A percentile compares a stretch with the other conserved stretches of the same genome.
Conservation (phyloP, 2,329 filamentous ascomycete genomes). For the Penicillium decumbens region DNA sequence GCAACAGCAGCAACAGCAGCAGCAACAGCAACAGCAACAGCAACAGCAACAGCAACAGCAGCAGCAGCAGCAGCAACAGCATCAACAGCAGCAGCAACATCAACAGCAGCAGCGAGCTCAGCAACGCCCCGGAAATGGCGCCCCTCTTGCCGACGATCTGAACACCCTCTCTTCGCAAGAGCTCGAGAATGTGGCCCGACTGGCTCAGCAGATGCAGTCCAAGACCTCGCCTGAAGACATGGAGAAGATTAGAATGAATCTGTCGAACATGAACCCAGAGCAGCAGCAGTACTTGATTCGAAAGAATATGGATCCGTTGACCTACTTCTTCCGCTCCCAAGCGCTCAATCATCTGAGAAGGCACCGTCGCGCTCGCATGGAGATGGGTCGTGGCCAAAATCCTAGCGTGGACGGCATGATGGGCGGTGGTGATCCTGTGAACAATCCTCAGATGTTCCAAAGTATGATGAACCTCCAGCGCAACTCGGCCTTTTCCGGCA, state of each 20-base stretch:
- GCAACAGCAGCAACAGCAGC: conserved; percentile 32
- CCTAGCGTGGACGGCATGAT: conserved; percentile 30
- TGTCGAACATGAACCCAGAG: conserved; percentile 46
- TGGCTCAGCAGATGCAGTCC: conserved; percentile 47
- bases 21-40: conserved; percentile 30
- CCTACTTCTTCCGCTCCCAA: conserved; percentile 49
- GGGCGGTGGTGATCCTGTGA: conserved; percentile 36
- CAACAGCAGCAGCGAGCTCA: conserved; percentile 31
- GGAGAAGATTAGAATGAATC: conserved; percentile 46
- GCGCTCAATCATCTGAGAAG: conserved; percentile 43
- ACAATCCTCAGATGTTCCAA: conserved; percentile 39
- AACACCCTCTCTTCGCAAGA: conserved; percentile 40
- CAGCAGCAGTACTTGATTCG: conserved; percentile 44
- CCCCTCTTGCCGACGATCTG: conserved; percentile 33
- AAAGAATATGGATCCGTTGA: conserved; percentile 48
- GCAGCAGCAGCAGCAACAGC: conserved; percentile 17
- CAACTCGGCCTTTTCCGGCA: conserved; percentile 35
- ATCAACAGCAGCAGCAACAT: not conserved
- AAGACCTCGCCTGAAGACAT: conserved; percentile 44
- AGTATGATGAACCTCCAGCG: conserved; percentile 40
- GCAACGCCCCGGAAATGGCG: conserved; percentile 27
- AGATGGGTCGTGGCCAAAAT: conserved; percentile 31
- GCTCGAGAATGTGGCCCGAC: conserved; percentile 41
- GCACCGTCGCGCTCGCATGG: conserved; percentile 31
- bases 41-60: conserved; percentile 23